Evolutionary conservation across 106 monocot genomes (phyloP).

Genomic region (Ottelia alismoides): DNA sequence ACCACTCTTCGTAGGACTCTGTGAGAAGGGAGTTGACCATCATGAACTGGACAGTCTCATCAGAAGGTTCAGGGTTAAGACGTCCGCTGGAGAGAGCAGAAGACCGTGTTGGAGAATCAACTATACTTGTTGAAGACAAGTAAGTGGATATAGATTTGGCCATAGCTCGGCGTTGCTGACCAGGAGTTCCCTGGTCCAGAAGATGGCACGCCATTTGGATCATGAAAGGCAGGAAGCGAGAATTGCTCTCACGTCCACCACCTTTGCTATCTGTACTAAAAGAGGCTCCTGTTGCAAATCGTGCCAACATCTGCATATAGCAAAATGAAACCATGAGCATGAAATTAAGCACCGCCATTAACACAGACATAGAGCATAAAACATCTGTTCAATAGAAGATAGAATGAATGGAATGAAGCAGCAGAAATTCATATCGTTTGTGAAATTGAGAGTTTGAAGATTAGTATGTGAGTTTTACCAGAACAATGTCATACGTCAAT

Average conservation of each 20-base stretch:
- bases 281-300: constrained; percentile 85
- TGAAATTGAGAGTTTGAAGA: background rate
- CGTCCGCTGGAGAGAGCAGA: constrained; percentile 17
- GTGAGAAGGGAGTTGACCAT: constrained; percentile 95
- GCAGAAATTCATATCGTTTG: background rate
- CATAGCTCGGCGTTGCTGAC: constrained; percentile 48
- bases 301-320: constrained; percentile 71
- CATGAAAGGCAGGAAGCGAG: constrained; percentile 84
- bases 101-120: constrained; percentile 17
- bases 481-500: constrained; percentile 81
- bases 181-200: constrained; percentile 54
- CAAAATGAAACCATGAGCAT: background rate
- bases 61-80: constrained; percentile 15
- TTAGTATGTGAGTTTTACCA: constrained; percentile 69
- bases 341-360: too few relatives aligned
- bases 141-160: constrained; percentile 51
- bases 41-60: constrained; percentile 95
- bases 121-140: constrained; percentile 17
- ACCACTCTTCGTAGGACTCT: constrained; percentile 81
- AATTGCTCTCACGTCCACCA: constrained; percentile 89
- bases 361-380: background rate
- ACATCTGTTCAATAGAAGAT: background rate
- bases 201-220: constrained; percentile 90
- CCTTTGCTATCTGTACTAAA: constrained; percentile 81
- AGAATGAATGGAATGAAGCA: too few relatives aligned